These are phyloP conservation scores for Hansenula sp. DNA, from an alignment of 1,139 yeast genomes.

Conservation along the genomic window DNA sequence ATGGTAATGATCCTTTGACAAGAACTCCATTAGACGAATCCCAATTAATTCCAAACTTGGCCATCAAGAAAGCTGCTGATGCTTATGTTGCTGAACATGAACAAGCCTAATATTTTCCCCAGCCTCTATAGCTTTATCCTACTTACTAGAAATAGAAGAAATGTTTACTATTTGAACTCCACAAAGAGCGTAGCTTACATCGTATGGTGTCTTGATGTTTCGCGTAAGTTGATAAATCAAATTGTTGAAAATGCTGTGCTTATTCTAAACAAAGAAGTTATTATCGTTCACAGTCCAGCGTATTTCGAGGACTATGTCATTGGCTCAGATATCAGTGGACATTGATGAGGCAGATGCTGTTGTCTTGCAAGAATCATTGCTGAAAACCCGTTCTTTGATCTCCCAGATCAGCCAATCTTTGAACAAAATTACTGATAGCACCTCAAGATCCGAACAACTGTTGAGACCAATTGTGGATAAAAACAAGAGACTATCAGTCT, in stretches of 20 bases:
- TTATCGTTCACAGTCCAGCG: too few relatives aligned
- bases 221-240: too few relatives aligned
- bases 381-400: conserved; percentile 55
- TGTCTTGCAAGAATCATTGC: conserved; percentile 71
- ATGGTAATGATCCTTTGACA: conserved; percentile 40
- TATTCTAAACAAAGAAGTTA: too few relatives aligned
- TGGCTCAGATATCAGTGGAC: conserved; percentile 33
- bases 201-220: not conserved
- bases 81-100: conserved; percentile 1
- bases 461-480: conserved; percentile 70
- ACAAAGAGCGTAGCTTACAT: not conserved
- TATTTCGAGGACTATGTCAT: conserved; percentile 8
- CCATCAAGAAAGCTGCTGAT: conserved; percentile 38
- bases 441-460: conserved; percentile 59
- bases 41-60: conserved; percentile 42
- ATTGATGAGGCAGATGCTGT: conserved; percentile 84
- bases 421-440: conserved; percentile 48
- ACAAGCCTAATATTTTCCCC: not conserved
- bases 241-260: too few relatives aligned
- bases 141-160: too few relatives aligned
- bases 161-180: too few relatives aligned
- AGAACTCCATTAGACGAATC: conserved; percentile 33
- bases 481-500: conserved; percentile 52
- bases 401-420: conserved; percentile 54
- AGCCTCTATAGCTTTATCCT: too few relatives aligned